A percentile compares a stretch with the other conserved stretches of the same genome.
Conservation (phyloP, 2,329 filamentous ascomycete genomes). For the Lasiodiplodia theobromae region DNA sequence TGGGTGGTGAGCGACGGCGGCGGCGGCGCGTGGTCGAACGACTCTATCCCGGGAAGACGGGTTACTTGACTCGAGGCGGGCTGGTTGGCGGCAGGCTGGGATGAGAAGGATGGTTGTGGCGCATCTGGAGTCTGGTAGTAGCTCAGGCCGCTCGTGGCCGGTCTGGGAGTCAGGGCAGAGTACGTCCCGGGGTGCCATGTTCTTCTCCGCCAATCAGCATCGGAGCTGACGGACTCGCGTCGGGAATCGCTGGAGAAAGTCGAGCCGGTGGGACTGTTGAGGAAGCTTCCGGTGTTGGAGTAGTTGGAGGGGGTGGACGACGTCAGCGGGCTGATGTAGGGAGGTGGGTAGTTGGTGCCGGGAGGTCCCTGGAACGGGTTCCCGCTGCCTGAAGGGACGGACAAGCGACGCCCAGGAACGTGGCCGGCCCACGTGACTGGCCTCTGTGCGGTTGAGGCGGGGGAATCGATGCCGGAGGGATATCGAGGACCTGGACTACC, state of each 20-base stretch:
- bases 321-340: conserved; percentile 63
- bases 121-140: conserved; percentile 76
- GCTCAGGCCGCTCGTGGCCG: conserved; percentile 75
- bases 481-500: conserved; percentile 74
- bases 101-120: conserved; percentile 62
- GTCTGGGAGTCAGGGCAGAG: conserved; percentile 65
- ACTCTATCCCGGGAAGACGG: conserved; percentile 88
- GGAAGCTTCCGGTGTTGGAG: conserved; percentile 66
- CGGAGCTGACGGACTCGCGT: conserved; percentile 70
- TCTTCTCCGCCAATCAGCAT: conserved; percentile 80
- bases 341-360: conserved; percentile 63
- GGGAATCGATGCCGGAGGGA: conserved; percentile 73
- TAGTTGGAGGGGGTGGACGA: conserved; percentile 61
- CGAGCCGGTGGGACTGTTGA: conserved; percentile 72
- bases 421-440: conserved; percentile 73
- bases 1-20: conserved; percentile 68
- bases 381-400: conserved; percentile 71
- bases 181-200: conserved; percentile 89
- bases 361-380: conserved; percentile 77
- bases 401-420: conserved; percentile 76
- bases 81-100: conserved; percentile 45
- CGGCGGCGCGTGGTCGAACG: conserved; percentile 79
- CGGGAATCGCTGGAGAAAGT: conserved; percentile 66
- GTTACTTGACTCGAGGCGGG: conserved; percentile 65
- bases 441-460: conserved; percentile 71